Base-by-base conservation (phyloP, 345 rosid species). In the Eutrema japonicum region DNA sequence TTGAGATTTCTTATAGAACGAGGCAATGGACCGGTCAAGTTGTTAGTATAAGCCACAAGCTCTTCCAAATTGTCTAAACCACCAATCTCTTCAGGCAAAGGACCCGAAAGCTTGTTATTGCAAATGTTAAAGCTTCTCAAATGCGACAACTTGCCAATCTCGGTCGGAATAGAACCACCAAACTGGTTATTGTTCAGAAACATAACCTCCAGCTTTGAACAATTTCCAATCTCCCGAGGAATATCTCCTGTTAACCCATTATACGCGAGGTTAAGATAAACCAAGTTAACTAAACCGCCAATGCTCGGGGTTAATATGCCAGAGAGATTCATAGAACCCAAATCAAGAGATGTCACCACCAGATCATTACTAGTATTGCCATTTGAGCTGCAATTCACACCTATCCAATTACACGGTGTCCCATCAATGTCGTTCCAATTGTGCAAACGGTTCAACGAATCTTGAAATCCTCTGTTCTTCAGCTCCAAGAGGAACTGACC, bases 361-460 rank as follows among this genome's bases (percentile, higher is more conserved):
- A 81, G 82, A 72, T 74, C 33, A 38, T 36, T 13, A 26, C 11
- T 63, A 63, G 32, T 77, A 60, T 66, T 70, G 41, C 73, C 80
- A 2, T 72, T 40, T 68, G 82, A 81, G 83, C 92, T 85, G 85
- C 99, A 95, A 54, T 82, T 79, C 66, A 95, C 93, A 64, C 99
- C 96, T 37, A 64, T 72, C 99, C 99, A 95, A 12, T 63, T 54
- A 76, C 99, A 95, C 0, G 99, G 97, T 6, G 84, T 87, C 78
- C 84, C 89, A 43, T 90, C 97, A 40, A 38, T 68, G 18, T 81
- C 54, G 16, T 86, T 87, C 99, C 99, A 95, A 54, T 80, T 82
- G 60, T 66, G 75, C 14, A 95, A 85, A 79, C 70, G 69, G 58
- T 75, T 76, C 46, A 73, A 64, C 1, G 80, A 53, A 79, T 92